These are phyloP conservation scores for Serendipita sp. DNA, from an alignment of 1,284 basidiomycete genomes.

Conservation along the genomic window DNA sequence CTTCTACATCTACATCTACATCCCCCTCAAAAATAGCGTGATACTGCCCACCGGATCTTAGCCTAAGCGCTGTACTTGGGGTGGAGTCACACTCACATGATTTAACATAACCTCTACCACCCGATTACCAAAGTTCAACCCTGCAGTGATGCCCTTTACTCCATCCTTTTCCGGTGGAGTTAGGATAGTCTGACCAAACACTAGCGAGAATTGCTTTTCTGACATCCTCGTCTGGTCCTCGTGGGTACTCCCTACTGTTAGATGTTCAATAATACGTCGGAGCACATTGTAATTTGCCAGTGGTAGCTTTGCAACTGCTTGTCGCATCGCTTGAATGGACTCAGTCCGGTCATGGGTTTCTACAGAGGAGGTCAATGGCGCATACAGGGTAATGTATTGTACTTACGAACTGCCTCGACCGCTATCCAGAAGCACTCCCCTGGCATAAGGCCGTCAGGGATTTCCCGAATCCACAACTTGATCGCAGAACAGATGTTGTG, in stretches of 20 bases:
- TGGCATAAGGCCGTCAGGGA: constrained; percentile 68
- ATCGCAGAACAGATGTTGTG: constrained; percentile 68
- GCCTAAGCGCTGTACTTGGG: constrained; percentile 9
- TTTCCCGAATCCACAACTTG: constrained; percentile 67
- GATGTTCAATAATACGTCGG: constrained; percentile 60
- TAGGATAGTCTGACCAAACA: not conserved
- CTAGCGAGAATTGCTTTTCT: not conserved
- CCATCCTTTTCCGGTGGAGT: not conserved
- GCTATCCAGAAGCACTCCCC: constrained; percentile 49
- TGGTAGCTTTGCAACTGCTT: constrained; percentile 53
- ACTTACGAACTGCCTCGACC: constrained; percentile 55
- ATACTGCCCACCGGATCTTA: constrained; percentile 20
- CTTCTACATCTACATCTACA: constrained; percentile 20
- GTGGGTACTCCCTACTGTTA: constrained; percentile 20
- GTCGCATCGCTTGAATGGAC: constrained; percentile 46
- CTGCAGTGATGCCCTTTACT: not conserved
- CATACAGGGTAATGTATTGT: not conserved
- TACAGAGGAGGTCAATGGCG: constrained; percentile 20
- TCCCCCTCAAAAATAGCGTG: constrained; percentile 36
- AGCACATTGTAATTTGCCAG: constrained; percentile 59
- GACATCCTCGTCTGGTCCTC: constrained; percentile 7
- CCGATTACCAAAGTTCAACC: not conserved
- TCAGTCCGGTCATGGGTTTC: constrained; percentile 53
- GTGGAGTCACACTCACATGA: not conserved
- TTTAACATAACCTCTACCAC: not conserved